Evolutionary conservation across 257 asterid genomes (phyloP), one percentile per base, ranked within the genome.

Genomic region (Solanum ahanhuiri): DNA sequence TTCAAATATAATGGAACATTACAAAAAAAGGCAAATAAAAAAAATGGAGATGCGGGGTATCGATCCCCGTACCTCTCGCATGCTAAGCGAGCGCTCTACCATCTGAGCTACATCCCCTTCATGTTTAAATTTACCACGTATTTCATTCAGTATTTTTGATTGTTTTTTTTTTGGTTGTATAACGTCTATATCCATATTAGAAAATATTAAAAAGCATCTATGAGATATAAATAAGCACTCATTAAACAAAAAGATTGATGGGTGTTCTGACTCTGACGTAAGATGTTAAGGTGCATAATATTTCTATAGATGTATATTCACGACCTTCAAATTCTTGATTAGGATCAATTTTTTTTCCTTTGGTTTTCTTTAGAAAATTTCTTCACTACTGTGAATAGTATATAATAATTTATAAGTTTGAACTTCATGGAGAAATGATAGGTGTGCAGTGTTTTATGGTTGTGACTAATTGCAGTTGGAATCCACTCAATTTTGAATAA

Each of bases 21-120:
- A 45, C 18, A 45, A 12, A 45, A 45, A 45, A 12, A 12, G 17
- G 48, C 15, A 43, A 43, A 43, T 43, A 45, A 45, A 45, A 45
- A 2, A 14, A 6, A 10, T 91, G 93, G 93, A 90, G 90, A 90
- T 88, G 90, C 92, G 91, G 91, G 90, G 90, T 88, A 88, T 89
- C 91, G 90, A 90, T 88, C 90, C 91, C 92, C 90, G 89, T 87
- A 86, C 90, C 91, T 89, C 89, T 91, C 92, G 89, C 92, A 90
- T 87, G 91, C 92, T 85, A 88, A 89, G 91, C 92, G 88, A 91
- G 91, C 89, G 90, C 93, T 92, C 91, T 92, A 92, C 94, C 94
- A 91, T 92, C 92, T 91, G 92, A 92, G 91, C 93, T 92, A 92
- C 94, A 92, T 88, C 93, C 93, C 93, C 94, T 8, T 8, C 0